Conservation (phyloP, 345 rosid genomes). For the Mangifera indica region DNA sequence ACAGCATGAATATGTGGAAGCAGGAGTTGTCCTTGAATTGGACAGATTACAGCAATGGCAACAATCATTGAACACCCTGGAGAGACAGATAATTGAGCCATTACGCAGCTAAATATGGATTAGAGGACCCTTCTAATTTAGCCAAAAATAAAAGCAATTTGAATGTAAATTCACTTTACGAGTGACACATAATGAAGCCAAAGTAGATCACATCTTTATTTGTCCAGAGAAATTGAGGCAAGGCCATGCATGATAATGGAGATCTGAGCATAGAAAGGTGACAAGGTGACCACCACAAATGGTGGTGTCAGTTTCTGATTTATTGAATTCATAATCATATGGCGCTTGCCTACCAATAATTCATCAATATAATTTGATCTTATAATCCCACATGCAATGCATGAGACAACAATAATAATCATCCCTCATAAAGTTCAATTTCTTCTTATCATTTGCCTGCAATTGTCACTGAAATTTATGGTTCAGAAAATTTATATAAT, state of each 20-base stretch:
- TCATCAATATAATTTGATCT: too few species aligned
- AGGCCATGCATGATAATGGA: conserved; percentile 15
- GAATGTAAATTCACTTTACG: neutral
- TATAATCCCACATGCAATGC: too few species aligned
- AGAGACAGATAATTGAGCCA: too few species aligned
- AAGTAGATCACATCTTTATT: conserved; percentile 8
- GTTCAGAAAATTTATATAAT: too few species aligned
- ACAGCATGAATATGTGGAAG: neutral
- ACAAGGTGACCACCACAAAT: too few species aligned
- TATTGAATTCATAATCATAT: conserved; percentile 14
- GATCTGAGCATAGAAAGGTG: neutral
- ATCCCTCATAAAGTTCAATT: too few species aligned
- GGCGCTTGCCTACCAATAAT: conserved; percentile 18
- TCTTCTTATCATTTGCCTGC: too few species aligned
- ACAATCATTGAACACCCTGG: neutral
- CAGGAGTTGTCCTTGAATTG: neutral
- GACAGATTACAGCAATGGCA: neutral
- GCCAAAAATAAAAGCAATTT: neutral
- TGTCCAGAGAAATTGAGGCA: conserved; percentile 29
- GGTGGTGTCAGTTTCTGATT: conserved; percentile 3
- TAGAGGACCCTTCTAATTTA: neutral
- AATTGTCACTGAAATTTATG: too few species aligned
- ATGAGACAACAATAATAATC: too few species aligned
- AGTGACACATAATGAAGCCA: conserved; percentile 8
- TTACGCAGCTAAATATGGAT: neutral